Evolutionary conservation across 202 grass and related monocot species (phyloP).

Genomic region (Zoysia matrella): DNA sequence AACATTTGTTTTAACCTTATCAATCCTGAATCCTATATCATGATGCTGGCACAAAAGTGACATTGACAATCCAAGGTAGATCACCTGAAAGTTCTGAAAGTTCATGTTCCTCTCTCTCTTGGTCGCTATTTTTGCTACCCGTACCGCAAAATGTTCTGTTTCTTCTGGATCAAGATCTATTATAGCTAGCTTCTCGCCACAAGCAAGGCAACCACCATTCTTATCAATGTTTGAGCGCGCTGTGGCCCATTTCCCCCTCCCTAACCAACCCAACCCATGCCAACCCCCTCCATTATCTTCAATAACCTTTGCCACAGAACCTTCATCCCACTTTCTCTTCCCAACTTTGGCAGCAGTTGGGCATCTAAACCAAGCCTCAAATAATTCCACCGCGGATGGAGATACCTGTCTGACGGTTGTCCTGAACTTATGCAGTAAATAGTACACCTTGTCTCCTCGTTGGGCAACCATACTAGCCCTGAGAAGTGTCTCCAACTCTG

Average conservation of each 20-base stretch:
- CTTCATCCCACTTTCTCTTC: constrained; percentile 73
- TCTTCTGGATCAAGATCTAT: constrained; percentile 74
- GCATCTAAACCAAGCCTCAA: constrained; percentile 71
- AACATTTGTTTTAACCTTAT: constrained; percentile 8
- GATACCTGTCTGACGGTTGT: constrained; percentile 68
- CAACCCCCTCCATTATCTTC: constrained; percentile 78
- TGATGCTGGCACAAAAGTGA: constrained; percentile 7
- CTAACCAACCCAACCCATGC: constrained; percentile 75
- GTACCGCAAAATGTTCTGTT: constrained; percentile 62
- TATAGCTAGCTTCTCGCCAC: constrained; percentile 61
- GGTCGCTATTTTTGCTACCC: constrained; percentile 55
- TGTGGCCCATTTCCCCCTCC: constrained; percentile 64
- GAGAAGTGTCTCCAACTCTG: constrained; percentile 62
- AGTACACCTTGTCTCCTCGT: constrained; percentile 63
- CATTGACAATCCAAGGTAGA: constrained; percentile 3
- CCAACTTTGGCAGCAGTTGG: constrained; percentile 65
- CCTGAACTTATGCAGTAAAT: constrained; percentile 76
- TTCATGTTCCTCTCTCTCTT: constrained; percentile 62
- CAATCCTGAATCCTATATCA: not conserved
- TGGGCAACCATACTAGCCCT: constrained; percentile 49
- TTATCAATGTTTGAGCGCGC: constrained; percentile 39
- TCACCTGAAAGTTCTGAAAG: constrained; percentile 73
- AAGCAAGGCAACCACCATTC: constrained; percentile 60
- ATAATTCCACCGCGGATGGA: constrained; percentile 39
- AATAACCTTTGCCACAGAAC: constrained; percentile 43